A percentile compares a stretch with the other conserved stretches of the same genome.
These are phyloP conservation scores for Hemisphaericaspora lyxosophila DNA, from an alignment of 1,139 yeast genomes.

Conservation along the genomic window DNA sequence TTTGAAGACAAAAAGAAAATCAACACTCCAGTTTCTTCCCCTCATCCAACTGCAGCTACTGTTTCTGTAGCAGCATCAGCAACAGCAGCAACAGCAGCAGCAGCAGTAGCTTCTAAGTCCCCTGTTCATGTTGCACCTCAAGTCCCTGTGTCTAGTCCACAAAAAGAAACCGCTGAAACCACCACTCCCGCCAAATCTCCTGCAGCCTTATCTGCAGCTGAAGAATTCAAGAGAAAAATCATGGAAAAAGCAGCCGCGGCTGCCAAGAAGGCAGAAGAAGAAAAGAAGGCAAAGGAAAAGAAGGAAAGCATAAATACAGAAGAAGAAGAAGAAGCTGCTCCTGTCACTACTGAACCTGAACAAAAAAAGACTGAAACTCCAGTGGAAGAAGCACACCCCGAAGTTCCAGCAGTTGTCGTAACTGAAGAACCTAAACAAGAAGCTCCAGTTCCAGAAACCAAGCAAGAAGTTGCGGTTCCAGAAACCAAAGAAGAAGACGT, in stretches of 20 bases:
- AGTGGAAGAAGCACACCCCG: constrained; percentile 6
- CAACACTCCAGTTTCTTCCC: constrained; percentile 20
- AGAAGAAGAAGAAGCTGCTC: constrained; percentile 10
- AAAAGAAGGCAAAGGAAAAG: constrained; percentile 9
- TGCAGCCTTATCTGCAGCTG: constrained; percentile 12
- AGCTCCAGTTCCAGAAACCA: constrained; percentile 3
- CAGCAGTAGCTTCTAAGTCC: constrained; percentile 9
- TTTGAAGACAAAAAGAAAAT: constrained; percentile 46
- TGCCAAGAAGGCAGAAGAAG: constrained; percentile 7
- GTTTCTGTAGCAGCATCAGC: constrained; percentile 21
- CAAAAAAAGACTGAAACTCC: constrained; percentile 6
- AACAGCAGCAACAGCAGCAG: constrained; percentile 13
- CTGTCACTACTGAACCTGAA: constrained; percentile 6
- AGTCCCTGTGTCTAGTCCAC: too few species aligned
- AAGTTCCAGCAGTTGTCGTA: constrained; percentile 5
- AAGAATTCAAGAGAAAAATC: constrained; percentile 17
- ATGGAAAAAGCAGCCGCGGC: constrained; percentile 15
- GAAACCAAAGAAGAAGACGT: constrained; percentile 5
- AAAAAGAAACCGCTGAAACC: constrained; percentile 11
- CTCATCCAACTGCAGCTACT: constrained; percentile 16
- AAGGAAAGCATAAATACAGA: too few species aligned
- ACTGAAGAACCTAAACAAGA: constrained; percentile 4
- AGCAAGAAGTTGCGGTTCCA: constrained; percentile 5
- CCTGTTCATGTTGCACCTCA: too few species aligned
- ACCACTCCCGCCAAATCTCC: constrained; percentile 13